phyloP scores from a whole-genome alignment of 163 green algal genomes.

The Coccomyxa subellipsoidea region DNA sequence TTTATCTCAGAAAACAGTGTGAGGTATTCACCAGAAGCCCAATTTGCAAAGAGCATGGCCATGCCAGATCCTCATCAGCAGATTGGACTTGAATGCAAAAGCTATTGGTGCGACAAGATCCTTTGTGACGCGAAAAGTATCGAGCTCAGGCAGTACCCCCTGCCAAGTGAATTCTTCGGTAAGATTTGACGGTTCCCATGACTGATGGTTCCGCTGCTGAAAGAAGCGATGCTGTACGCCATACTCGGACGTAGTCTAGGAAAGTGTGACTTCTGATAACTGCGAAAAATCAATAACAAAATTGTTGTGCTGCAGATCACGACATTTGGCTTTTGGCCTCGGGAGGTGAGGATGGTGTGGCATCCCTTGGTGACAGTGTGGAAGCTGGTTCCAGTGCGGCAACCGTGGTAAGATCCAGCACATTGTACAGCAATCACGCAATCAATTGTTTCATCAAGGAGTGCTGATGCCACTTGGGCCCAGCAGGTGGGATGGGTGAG shows the following conservation, averaged over 20 bases:
- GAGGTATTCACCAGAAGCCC: no score
- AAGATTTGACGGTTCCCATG: no score
- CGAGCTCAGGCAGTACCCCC: background rate
- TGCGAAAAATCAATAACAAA: no score
- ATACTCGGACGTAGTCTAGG: no score
- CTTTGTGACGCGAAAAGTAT: background rate
- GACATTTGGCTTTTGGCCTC: constrained; percentile 9
- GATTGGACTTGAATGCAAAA: background rate
- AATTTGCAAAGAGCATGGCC: background rate
- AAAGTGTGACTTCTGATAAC: no score
- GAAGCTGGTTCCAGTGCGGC: background rate
- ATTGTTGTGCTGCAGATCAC: background rate
- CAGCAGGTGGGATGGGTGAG: background rate
- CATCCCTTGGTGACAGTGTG: background rate
- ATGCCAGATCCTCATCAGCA: background rate
- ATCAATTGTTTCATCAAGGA: background rate
- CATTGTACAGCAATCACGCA: background rate
- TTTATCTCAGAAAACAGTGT: no score
- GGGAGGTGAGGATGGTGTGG: background rate
- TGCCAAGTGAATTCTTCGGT: background rate
- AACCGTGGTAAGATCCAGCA: background rate
- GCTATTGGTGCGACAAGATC: background rate
- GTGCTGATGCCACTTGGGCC: background rate
- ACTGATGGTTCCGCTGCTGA: no score
- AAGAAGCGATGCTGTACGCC: no score